A percentile compares a stretch with the other conserved stretches of the same genome.
These are phyloP conservation scores for Penicillium griseofulvum DNA, from an alignment of 2,329 filamentous ascomycete species.

Conservation along the genomic window DNA sequence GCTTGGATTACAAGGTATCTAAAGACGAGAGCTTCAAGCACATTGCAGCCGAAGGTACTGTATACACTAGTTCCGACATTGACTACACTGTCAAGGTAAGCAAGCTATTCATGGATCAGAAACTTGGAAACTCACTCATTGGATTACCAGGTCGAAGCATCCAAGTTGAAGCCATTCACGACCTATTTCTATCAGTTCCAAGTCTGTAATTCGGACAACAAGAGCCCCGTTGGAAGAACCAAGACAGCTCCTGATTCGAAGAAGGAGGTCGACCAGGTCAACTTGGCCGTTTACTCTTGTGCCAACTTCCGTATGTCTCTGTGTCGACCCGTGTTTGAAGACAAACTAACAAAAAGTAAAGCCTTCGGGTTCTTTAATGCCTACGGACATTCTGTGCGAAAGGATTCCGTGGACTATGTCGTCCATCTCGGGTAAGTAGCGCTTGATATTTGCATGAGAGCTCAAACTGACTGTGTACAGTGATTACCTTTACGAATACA, in stretches of 20 bases:
- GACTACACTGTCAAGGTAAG: constrained; percentile 72
- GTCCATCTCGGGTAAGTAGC: constrained; percentile 46
- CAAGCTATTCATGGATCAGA: not conserved
- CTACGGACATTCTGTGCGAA: constrained; percentile 58
- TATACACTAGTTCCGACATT: constrained; percentile 69
- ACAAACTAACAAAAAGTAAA: constrained; percentile 18
- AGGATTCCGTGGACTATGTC: constrained; percentile 60
- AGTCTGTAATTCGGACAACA: constrained; percentile 62
- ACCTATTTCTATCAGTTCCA: constrained; percentile 66
- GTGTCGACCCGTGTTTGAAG: not conserved
- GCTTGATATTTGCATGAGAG: not conserved
- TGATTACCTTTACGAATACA: constrained; percentile 66
- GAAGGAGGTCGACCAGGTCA: constrained; percentile 57
- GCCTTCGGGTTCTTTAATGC: constrained; percentile 60
- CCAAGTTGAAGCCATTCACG: constrained; percentile 60
- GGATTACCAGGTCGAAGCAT: constrained; percentile 55
- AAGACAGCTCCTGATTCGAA: constrained; percentile 64
- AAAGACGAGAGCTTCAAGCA: constrained; percentile 47
- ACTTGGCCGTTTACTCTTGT: constrained; percentile 69
- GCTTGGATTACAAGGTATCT: constrained; percentile 64
- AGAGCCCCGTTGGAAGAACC: constrained; percentile 63
- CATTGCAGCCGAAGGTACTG: constrained; percentile 57
- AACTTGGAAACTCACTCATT: not conserved
- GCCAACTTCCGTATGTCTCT: constrained; percentile 59
- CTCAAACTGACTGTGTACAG: constrained; percentile 32